Evolutionary conservation across 768 basidiomycete genomes (phyloP).

Genomic region (Auricularia auricula-judae): DNA sequence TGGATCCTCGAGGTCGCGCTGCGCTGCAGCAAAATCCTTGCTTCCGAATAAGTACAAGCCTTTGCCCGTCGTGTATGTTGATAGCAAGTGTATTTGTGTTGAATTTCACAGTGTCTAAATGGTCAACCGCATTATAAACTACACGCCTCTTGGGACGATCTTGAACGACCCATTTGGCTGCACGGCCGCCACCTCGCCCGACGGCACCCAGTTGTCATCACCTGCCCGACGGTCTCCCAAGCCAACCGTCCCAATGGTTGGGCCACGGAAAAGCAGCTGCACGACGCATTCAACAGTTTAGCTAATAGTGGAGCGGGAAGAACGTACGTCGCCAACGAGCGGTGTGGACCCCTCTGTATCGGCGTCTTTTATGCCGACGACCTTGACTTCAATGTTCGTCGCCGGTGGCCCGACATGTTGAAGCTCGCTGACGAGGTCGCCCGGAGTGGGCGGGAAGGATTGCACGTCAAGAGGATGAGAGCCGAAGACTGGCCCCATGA

Average conservation of each 20-base stretch:
- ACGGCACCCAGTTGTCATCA: conserved; percentile 36
- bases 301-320: neutral
- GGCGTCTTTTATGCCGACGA: conserved; percentile 58
- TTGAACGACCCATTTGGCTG: conserved; percentile 60
- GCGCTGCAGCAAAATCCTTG: conserved; percentile 45
- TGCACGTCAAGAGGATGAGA: conserved; percentile 82
- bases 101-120: neutral
- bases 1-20: conserved; percentile 89
- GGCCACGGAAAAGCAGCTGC: conserved; percentile 48
- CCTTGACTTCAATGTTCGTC: conserved; percentile 75
- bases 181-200: conserved; percentile 34
- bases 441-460: conserved; percentile 33
- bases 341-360: conserved; percentile 54
- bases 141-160: conserved; percentile 9
- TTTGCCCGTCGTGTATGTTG: neutral
- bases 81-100: neutral
- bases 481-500: conserved; percentile 69
- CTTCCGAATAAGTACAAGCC: neutral
- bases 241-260: conserved; percentile 50
- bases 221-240: conserved; percentile 22
- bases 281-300: no score
- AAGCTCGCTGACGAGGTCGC: conserved; percentile 27
- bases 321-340: conserved; percentile 43
- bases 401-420: conserved; percentile 67
- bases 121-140: neutral